Evolutionary conservation across 768 basidiomycete species (phyloP).

Genomic region (Leccinum imitatum): DNA sequence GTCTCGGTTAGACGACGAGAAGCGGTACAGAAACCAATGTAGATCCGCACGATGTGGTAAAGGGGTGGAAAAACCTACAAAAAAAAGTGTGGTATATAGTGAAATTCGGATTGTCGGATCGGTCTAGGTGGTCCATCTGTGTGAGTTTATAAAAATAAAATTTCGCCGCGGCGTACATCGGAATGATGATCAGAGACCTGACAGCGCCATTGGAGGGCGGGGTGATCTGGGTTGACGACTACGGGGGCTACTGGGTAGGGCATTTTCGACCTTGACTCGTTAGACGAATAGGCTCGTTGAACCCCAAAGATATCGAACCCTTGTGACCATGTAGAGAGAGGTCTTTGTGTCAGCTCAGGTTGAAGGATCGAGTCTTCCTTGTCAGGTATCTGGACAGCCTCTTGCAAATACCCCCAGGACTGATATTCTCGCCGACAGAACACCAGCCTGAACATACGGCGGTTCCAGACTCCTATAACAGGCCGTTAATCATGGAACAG

Average conservation of each 20-base stretch:
- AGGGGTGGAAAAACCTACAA: neutral
- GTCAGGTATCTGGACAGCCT: neutral
- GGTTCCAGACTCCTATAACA: neutral
- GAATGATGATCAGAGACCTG: neutral
- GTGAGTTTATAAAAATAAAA: neutral
- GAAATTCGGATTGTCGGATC: neutral
- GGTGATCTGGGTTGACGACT: neutral
- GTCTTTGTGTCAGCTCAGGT: neutral
- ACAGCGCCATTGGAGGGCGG: neutral
- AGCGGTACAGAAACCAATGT: neutral
- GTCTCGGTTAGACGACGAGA: neutral
- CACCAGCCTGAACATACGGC: neutral
- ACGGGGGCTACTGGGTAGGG: neutral
- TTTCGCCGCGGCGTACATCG: neutral
- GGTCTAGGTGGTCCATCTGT: neutral
- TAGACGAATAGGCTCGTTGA: neutral
- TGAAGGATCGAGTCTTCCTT: neutral
- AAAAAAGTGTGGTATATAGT: neutral
- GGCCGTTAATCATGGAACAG: neutral
- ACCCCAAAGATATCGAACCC: neutral
- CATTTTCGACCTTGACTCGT: neutral
- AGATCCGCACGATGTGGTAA: neutral
- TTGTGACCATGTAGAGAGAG: neutral
- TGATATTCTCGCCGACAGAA: neutral
- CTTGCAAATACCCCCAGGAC: neutral